Evolutionary conservation across 768 basidiomycete species (phyloP).

Genomic region (Auricularia heimuer): DNA sequence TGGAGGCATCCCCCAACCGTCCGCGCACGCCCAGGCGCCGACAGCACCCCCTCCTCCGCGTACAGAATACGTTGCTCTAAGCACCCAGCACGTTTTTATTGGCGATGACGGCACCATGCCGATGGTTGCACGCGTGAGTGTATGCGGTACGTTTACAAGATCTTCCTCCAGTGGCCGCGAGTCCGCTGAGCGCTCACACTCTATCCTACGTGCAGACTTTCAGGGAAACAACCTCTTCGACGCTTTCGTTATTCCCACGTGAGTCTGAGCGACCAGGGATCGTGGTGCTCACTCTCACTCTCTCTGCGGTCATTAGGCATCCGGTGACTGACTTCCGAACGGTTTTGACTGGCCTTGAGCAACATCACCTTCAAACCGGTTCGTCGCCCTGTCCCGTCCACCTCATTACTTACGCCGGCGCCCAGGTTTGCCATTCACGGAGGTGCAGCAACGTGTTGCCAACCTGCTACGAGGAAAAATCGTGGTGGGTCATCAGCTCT

Average conservation of each 20-base stretch:
- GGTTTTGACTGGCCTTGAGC: slow-evolving; percentile 43
- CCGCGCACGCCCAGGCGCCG: background rate
- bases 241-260: slow-evolving; percentile 47
- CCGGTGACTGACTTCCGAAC: slow-evolving; percentile 68
- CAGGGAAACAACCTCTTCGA: slow-evolving; percentile 36
- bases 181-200: slow-evolving; percentile 23
- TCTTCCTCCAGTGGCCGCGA: slow-evolving; percentile 1
- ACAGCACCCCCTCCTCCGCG: background rate
- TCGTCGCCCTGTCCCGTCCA: background rate
- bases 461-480: slow-evolving; percentile 37
- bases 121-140: slow-evolving; percentile 37
- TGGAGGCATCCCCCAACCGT: background rate
- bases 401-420: background rate
- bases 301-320: slow-evolving; percentile 25
- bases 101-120: slow-evolving; percentile 29
- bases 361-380: slow-evolving; percentile 34
- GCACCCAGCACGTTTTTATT: slow-evolving; percentile 35
- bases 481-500: slow-evolving; percentile 46
- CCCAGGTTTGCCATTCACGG: slow-evolving; percentile 39
- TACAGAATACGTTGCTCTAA: slow-evolving; percentile 32
- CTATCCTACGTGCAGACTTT: slow-evolving; percentile 43
- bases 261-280: slow-evolving; percentile 14
- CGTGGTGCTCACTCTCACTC: background rate
- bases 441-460: slow-evolving; percentile 36
- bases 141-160: background rate